phyloP scores from a whole-genome alignment of 2,329 filamentous ascomycete genomes.

The Aspergillus sergii region DNA sequence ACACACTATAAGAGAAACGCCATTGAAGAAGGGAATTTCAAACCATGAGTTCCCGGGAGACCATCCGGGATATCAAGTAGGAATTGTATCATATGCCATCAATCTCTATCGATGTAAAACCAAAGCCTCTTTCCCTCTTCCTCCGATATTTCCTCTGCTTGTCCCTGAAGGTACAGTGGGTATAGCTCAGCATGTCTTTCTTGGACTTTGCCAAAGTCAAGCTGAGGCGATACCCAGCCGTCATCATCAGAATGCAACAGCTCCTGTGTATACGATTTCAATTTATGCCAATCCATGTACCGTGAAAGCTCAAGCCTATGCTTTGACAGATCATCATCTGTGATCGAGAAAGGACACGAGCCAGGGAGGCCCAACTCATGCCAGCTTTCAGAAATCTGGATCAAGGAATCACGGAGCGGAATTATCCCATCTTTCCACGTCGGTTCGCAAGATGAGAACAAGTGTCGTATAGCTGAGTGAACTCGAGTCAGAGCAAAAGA shows the following conservation, averaged over 20 bases:
- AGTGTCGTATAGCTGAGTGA: conserved; percentile 4
- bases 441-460: conserved; percentile 12
- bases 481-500: conserved; percentile 18
- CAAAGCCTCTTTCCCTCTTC: conserved; percentile 18
- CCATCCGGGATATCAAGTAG: too few species aligned
- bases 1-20: too few species aligned
- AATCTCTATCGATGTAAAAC: conserved; percentile 13
- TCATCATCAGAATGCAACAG: conserved; percentile 21
- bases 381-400: conserved; percentile 14
- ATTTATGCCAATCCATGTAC: conserved; percentile 18
- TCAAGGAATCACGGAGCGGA: conserved; percentile 18
- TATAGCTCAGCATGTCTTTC: conserved; percentile 18
- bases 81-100: too few species aligned
- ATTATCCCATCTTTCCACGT: conserved; percentile 19
- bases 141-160: conserved; percentile 9
- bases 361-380: conserved; percentile 4
- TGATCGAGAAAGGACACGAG: conserved; percentile 9
- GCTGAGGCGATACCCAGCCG: conserved; percentile 22
- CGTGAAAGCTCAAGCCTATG: conserved; percentile 14
- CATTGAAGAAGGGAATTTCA: too few species aligned
- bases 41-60: too few species aligned
- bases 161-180: conserved; percentile 16
- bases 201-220: conserved; percentile 20
- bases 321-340: conserved; percentile 10
- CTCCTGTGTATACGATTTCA: conserved; percentile 21